Evolutionary conservation across 106 monocot species (phyloP), one percentile per base, ranked within the genome.

Genomic region (Apostasia shenzhenica): DNA sequence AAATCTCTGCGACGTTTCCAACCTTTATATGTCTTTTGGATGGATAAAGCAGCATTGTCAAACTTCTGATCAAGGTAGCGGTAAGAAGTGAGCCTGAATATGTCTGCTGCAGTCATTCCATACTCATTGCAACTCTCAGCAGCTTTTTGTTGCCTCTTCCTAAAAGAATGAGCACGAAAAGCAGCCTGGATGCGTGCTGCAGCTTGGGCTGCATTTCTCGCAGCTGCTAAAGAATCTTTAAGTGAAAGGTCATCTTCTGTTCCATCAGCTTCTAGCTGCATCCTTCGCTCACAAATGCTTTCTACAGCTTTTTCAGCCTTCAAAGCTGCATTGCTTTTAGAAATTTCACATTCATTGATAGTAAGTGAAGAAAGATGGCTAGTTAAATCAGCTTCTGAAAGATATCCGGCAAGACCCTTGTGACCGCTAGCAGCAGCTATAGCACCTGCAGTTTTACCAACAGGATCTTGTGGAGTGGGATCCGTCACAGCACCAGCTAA

Each of bases 331-430:
- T 70, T 73, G 10, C 55, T 57, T 72, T 81, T 81, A 5, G 69
- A 81, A 71, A 76, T 78, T 59, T 84, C 76, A 52, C 61, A 81
- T 68, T 77, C 72, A 57, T 73, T 73, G 45, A 70, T 61, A 13
- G 66, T 80, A 44, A 86, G 81, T 41, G 72, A 77, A 70, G 75
- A 75, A 57, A 91, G 75, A 76, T 91, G 91, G 63, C 69, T 63
- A 13, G 76, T 87, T 38, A 91, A 72, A 75, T 77, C 75, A 6
- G 57, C 76, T 84, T 91, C 91, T 48, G 91, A 86, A 70, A 91
- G 91, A 78, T 91, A 91, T 48, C 82, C 91, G 55, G 91, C 91
- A 61, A 91, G 86, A 73, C 91, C 91, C 67, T 77, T 77, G 73
- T 84, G 77, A 47, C 91, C 91, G 73, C 48, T 46, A 7, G 67